Conservation (phyloP, 1,139 yeast genomes). For the Pichia sp. region DNA sequence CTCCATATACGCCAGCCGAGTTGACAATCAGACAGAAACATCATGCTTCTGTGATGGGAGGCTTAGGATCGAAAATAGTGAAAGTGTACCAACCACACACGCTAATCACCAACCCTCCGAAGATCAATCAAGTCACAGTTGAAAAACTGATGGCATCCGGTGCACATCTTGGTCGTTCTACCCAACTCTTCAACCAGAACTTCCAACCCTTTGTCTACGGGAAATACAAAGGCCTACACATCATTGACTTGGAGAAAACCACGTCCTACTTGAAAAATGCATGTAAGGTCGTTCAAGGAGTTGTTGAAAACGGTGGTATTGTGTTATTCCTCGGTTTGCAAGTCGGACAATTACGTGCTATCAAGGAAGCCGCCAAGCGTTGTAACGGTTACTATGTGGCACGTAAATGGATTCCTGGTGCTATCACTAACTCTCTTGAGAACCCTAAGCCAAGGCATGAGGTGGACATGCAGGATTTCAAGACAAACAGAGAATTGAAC, state of each 20-base stretch:
- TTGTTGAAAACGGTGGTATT: slow-evolving; percentile 80
- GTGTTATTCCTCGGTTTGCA: slow-evolving; percentile 82
- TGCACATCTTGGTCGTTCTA: slow-evolving; percentile 89
- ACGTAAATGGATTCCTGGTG: slow-evolving; percentile 92
- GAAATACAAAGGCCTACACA: slow-evolving; percentile 79
- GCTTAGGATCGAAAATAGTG: slow-evolving; percentile 61
- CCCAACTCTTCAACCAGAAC: slow-evolving; percentile 72
- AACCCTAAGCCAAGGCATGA: slow-evolving; percentile 67
- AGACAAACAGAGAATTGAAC: slow-evolving; percentile 54
- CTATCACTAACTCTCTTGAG: slow-evolving; percentile 78
- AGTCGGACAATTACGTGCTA: slow-evolving; percentile 68
- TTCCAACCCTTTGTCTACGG: slow-evolving; percentile 89
- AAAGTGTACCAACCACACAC: slow-evolving; percentile 67
- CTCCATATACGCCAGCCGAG: slow-evolving; percentile 70
- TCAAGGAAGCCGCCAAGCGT: slow-evolving; percentile 76
- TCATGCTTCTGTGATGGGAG: slow-evolving; percentile 47
- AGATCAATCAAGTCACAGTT: slow-evolving; percentile 54
- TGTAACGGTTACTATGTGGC: slow-evolving; percentile 77
- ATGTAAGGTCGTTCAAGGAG: slow-evolving; percentile 70
- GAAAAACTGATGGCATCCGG: slow-evolving; percentile 83
- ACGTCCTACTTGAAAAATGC: slow-evolving; percentile 72
- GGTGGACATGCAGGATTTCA: slow-evolving; percentile 59
- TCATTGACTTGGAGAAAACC: slow-evolving; percentile 86
- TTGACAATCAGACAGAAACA: slow-evolving; percentile 65
- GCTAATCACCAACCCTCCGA: slow-evolving; percentile 57